Conservation (phyloP, 768 basidiomycete species). For the Crassisporium funariophilum region DNA sequence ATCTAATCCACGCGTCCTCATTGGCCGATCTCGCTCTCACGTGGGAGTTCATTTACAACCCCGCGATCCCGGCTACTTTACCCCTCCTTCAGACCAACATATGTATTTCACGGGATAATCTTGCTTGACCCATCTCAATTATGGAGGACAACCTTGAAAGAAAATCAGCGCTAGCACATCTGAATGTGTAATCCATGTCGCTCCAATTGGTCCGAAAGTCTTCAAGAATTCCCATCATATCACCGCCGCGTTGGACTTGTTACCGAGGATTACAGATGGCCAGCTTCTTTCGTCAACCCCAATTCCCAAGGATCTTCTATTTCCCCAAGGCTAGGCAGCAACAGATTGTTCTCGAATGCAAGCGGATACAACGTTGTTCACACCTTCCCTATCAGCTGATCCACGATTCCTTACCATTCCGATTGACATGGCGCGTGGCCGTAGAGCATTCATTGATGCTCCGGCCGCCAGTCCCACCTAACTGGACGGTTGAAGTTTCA, state of each 20-base stretch:
- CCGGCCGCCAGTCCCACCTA: too few species aligned
- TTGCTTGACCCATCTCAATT: not conserved
- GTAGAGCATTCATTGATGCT: too few species aligned
- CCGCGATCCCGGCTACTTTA: not conserved
- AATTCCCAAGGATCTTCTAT: constrained; percentile 5
- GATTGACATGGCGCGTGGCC: too few species aligned
- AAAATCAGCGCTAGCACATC: not conserved
- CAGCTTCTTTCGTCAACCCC: constrained; percentile 5
- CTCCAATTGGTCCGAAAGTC: not conserved
- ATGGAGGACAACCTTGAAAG: not conserved
- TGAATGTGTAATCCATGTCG: not conserved
- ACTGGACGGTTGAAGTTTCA: too few species aligned
- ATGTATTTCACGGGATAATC: not conserved
- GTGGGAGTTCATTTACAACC: not conserved
- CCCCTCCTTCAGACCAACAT: not conserved
- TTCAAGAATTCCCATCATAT: not conserved
- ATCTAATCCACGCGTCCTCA: not conserved
- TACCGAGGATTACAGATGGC: constrained; percentile 4
- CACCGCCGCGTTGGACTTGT: not conserved
- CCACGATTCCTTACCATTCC: too few species aligned
- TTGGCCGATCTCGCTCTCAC: not conserved
- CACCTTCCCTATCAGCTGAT: constrained; percentile 24
- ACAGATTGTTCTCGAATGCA: constrained; percentile 18
- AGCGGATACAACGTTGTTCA: constrained; percentile 15
- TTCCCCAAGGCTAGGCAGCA: constrained; percentile 3